A percentile compares a stretch with the other conserved stretches of the same genome.
These are phyloP conservation scores for Phytophthora pinifolia DNA, from an alignment of 352 stramenopile species.

Conservation along the genomic window DNA sequence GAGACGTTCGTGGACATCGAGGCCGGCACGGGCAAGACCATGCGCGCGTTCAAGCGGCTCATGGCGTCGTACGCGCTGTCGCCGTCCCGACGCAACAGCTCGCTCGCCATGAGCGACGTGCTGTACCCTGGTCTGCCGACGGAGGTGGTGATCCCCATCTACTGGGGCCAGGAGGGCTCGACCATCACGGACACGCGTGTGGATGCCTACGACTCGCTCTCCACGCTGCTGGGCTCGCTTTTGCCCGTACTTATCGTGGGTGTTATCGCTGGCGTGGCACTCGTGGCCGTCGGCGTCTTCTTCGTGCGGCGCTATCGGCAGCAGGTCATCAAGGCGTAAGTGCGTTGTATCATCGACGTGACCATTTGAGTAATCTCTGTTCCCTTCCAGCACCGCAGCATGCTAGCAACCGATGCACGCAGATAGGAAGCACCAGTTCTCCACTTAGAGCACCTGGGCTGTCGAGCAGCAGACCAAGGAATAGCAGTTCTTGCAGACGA, in stretches of 20 bases:
- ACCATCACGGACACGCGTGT: conserved; percentile 34
- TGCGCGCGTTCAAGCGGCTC: conserved; percentile 67
- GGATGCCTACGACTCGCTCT: conserved; percentile 48
- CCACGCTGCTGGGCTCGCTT: conserved; percentile 41
- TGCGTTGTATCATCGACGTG: conserved; percentile 1
- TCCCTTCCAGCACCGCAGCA: too few species aligned
- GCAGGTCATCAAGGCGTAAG: conserved; percentile 23
- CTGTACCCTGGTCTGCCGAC: conserved; percentile 50
- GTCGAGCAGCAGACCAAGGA: too few species aligned
- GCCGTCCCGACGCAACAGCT: conserved; percentile 31
- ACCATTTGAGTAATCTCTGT: background rate
- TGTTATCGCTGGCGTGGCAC: conserved; percentile 36
- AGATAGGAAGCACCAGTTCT: background rate
- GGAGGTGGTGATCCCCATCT: conserved; percentile 55
- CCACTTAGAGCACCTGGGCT: too few species aligned
- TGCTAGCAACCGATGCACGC: conserved; percentile 2
- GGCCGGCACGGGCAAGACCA: conserved; percentile 66
- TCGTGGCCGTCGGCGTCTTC: conserved; percentile 36
- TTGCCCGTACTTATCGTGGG: conserved; percentile 61
- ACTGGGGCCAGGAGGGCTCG: conserved; percentile 57
- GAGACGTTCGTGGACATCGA: conserved; percentile 66
- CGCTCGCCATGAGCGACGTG: conserved; percentile 56
- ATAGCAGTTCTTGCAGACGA: too few species aligned
- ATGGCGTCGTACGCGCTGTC: conserved; percentile 63
- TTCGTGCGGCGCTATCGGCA: conserved; percentile 42